Evolutionary conservation across 768 basidiomycete species (phyloP).

Genomic region (Lactarius sp.): DNA sequence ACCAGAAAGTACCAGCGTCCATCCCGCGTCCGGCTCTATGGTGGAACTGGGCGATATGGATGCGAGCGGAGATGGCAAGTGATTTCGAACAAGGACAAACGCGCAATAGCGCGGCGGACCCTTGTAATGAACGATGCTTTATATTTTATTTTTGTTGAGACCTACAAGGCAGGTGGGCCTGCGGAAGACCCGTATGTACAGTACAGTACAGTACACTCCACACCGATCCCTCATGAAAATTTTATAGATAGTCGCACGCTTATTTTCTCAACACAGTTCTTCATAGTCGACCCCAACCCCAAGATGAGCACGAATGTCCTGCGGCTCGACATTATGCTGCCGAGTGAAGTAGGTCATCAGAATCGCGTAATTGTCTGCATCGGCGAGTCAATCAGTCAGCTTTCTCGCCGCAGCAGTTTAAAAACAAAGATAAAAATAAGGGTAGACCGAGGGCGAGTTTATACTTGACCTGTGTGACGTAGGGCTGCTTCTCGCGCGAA

Average conservation of each 20-base stretch:
- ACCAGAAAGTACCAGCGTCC: background rate
- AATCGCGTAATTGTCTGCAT: slow-evolving; percentile 63
- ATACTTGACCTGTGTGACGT: slow-evolving; percentile 78
- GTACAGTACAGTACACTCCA: background rate
- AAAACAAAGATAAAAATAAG: background rate
- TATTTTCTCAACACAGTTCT: slow-evolving; percentile 46
- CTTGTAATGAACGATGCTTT: background rate
- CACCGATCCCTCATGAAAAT: background rate
- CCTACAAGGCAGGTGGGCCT: background rate
- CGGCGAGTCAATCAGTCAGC: background rate
- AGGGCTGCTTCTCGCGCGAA: slow-evolving; percentile 80
- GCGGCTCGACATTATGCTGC: slow-evolving; percentile 42
- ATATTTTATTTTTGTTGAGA: background rate
- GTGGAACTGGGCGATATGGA: background rate
- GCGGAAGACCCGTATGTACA: background rate
- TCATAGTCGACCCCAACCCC: slow-evolving; percentile 72
- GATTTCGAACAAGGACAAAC: background rate
- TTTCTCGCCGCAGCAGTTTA: background rate
- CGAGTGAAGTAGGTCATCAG: slow-evolving; percentile 62
- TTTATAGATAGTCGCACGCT: background rate
- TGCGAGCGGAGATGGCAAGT: background rate
- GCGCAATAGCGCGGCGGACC: background rate
- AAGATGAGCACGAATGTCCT: slow-evolving; percentile 63
- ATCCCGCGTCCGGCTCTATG: background rate
- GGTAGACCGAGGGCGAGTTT: background rate